Base-by-base conservation (phyloP, 768 basidiomycete genomes). In the Pilatotrama ljubarskyi region DNA sequence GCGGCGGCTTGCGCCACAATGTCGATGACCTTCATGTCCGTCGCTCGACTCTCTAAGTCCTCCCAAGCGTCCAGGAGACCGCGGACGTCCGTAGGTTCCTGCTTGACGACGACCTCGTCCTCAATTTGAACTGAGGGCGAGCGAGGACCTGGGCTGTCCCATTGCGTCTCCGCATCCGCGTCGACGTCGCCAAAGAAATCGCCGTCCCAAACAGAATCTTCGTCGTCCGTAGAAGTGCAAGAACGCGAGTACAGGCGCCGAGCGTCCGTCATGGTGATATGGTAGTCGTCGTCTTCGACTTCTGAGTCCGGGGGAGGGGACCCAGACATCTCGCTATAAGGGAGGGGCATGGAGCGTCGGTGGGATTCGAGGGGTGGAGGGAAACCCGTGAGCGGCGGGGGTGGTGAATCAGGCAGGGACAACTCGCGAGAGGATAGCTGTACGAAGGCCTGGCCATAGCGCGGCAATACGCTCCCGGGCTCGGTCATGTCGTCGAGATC, bases 221-320 rank as follows among this genome's bases (percentile, higher is more conserved):
- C 68, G 11, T 65, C 66, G 24, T 70, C 68, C 9, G 49, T 55
- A 42, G 46, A 41, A 77, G 42, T 14, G 10, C 46, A 38, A 17
- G 42, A 58, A 73, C 55, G 55, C 24, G 55, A 38, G 24, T 55
- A 72, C n/a, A 51, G 32, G 75, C 77, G 53, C 69, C 75, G 73
- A 29, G 69, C 64, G 59, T 77, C 71, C 1, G 78, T 78, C 81
- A 69, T 69, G 37, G 62, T 63, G 46, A 61, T 64, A 43, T 71
- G 69, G 43, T 56, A 65, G 57, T 82, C 80, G 58, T 84, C 82
- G 17, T 80, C 77, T 54, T 86, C 86, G 61, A 83, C 83, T 58
- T 85, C 84, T 3, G 85, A 88, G 65, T 90, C 87, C 3, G 89
- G 89, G 13, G 89, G 89, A 1, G 84, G 87, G 0, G 89, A 70